A percentile compares a stretch with the other conserved stretches of the same genome.
Conservation (phyloP, 2,329 filamentous ascomycete species). For the Bipolaris bicolor region DNA sequence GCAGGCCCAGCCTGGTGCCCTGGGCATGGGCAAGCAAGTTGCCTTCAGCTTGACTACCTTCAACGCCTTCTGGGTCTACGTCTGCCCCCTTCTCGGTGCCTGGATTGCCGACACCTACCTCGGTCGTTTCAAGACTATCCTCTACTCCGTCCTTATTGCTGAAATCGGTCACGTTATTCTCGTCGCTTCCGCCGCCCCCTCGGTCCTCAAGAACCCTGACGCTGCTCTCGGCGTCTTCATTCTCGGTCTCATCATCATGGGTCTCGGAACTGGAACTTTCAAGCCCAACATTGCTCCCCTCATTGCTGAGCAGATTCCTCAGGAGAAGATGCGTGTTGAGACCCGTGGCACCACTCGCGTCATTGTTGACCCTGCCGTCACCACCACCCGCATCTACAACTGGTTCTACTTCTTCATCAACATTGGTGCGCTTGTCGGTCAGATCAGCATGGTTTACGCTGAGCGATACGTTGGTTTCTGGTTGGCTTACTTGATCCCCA, state of each 20-base stretch:
- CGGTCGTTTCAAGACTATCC: conserved; percentile 66
- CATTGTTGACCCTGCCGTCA: conserved; percentile 70
- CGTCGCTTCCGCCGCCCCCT: conserved; percentile 61
- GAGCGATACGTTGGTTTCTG: conserved; percentile 69
- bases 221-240: conserved; percentile 63
- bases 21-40: conserved; percentile 62
- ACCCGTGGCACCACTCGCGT: conserved; percentile 61
- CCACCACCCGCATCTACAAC: conserved; percentile 72
- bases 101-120: conserved; percentile 66
- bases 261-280: conserved; percentile 71
- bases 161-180: conserved; percentile 63
- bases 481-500: conserved; percentile 72
- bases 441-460: conserved; percentile 49
- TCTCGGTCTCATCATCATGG: conserved; percentile 65
- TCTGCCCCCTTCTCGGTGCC: conserved; percentile 65
- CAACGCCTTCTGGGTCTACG: conserved; percentile 63
- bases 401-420: conserved; percentile 51
- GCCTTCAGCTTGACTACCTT: conserved; percentile 60
- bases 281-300: conserved; percentile 68
- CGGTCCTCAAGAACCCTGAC: conserved; percentile 55
- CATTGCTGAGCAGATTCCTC: conserved; percentile 68
- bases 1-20: conserved; percentile 55
- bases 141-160: conserved; percentile 64
- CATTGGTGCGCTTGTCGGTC: conserved; percentile 45
- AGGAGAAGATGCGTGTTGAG: conserved; percentile 58